A percentile compares a stretch with the other conserved stretches of the same genome.
These are phyloP conservation scores for Angophora floribunda DNA, from an alignment of 345 rosid species.

Conservation along the genomic window DNA sequence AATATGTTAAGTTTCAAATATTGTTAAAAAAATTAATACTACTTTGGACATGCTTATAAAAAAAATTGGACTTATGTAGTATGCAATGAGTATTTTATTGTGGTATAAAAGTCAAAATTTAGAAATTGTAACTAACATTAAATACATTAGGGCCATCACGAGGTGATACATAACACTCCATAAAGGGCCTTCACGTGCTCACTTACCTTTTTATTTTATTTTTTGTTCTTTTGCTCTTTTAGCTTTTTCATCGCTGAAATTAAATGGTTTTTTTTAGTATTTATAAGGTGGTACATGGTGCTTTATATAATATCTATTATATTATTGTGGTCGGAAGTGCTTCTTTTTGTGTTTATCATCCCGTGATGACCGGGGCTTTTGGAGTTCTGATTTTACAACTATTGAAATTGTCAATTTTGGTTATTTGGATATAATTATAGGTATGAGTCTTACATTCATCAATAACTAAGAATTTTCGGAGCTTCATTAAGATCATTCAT, in stretches of 20 bases:
- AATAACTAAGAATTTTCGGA: neutral
- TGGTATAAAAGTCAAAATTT: neutral
- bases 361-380: neutral
- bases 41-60: neutral
- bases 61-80: neutral
- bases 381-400: neutral
- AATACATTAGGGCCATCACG: neutral
- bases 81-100: neutral
- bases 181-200: neutral
- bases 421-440: neutral
- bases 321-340: neutral
- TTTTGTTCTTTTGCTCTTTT: neutral
- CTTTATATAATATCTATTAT: neutral
- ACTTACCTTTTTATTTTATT: neutral
- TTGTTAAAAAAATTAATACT: neutral
- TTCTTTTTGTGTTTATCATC: neutral
- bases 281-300: neutral
- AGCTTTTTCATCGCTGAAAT: neutral
- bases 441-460: neutral
- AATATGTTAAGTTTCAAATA: neutral
- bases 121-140: neutral
- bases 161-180: neutral
- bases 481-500: neutral
- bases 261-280: neutral
- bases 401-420: neutral